Evolutionary conservation across 2,329 filamentous ascomycete genomes (phyloP), one percentile per base, ranked within the genome.

Genomic region (Ascocoryne sarcoides): DNA sequence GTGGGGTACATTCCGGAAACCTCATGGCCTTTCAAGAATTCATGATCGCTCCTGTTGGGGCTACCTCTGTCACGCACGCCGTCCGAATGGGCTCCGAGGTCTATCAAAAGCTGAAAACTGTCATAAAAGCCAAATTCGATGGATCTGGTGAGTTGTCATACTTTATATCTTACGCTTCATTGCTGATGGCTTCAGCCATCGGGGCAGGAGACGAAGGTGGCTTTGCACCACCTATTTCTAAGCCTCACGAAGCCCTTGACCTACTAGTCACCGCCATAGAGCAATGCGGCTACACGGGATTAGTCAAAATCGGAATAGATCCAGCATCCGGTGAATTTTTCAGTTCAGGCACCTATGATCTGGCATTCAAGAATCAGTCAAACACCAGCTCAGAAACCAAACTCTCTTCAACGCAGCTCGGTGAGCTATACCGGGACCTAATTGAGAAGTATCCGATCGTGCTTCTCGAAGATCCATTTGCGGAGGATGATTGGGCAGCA

Each of bases 11-110:
- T 44, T 61, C 59, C 1, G 60, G 60, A 10, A 63, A 62, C 37
- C 42, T 45, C 3, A 61, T 76, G 54, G 71, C 72, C 33, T 76
- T 76, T 63, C 73, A 76, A 59, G 56, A 56, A 37, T 47, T 56
- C 28, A 58, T 59, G 54, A 43, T 58, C 18, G 55, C 54, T 10
- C 45, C 48, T 15, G 45, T 51, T 2, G 53, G 56, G 2, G 55
- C 53, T 1, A 45, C 35, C 10, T 47, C 45, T 10, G 43, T 59
- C 8, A 44, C 50, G n/a, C 45, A 60, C n/a, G 59, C 54, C 14
- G 49, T 61, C n/a, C 54, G 51, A 21, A 56, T 59, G 49, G 58
- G 55, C 4, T 40, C 53, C 16, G 60, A 63, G 42, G 52, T 59
- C 4, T 63, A 63, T 43, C 55, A 59, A 32, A 30, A 44, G 4